Conservation (phyloP, 345 rosid species). For the Isatis tinctoria region DNA sequence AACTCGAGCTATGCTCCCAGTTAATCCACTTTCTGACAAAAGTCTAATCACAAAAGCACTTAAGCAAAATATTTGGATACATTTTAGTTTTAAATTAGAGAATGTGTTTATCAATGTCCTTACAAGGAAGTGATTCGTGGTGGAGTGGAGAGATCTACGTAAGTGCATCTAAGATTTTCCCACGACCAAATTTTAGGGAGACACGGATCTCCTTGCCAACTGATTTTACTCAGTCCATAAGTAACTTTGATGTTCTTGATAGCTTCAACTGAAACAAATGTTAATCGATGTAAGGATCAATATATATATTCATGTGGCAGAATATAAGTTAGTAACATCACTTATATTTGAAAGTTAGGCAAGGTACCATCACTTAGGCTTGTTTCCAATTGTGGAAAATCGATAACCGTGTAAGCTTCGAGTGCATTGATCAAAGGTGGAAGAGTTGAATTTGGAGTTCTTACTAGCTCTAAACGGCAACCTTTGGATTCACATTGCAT, state of each 20-base stretch:
- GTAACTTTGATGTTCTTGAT: conserved; percentile 37
- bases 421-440: conserved; percentile 27
- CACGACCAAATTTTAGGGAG: conserved; percentile 25
- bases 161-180: conserved; percentile 39
- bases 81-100: neutral
- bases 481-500: conserved; percentile 5
- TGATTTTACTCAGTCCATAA: conserved; percentile 20
- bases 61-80: neutral
- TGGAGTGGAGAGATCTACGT: neutral
- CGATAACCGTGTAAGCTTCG: conserved; percentile 20
- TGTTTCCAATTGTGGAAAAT: conserved; percentile 11
- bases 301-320: neutral
- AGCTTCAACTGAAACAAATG: conserved; percentile 6
- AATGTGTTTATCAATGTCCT: conserved; percentile 7
- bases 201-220: conserved; percentile 60
- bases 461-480: conserved; percentile 6
- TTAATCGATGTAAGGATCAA: neutral
- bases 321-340: neutral
- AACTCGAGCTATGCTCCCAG: conserved; percentile 20
- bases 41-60: conserved; percentile 2
- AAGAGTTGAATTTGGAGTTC: conserved; percentile 16
- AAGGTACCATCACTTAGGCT: conserved; percentile 21
- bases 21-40: conserved; percentile 33
- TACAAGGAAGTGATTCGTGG: conserved; percentile 44
- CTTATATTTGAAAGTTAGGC: neutral